Conservation (phyloP, 2,329 filamentous ascomycete genomes). For the Lasiodiplodia sp. region DNA sequence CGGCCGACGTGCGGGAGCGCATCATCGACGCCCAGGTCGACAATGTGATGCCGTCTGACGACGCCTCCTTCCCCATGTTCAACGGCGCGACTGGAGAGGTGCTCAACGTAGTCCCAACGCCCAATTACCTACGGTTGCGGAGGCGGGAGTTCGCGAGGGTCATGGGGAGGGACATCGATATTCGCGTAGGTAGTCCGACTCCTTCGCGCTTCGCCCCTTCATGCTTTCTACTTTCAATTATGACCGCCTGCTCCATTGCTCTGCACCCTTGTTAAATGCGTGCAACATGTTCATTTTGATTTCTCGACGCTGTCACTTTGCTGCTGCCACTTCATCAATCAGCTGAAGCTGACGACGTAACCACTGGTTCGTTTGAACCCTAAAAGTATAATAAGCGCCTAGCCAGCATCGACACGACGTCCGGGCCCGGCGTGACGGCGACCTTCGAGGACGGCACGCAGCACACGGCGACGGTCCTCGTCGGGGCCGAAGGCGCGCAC, state of each 20-base stretch:
- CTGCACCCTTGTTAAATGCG: too few relatives aligned
- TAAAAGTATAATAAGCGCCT: conserved; percentile 49
- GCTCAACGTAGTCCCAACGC: conserved; percentile 38
- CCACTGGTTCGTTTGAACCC: not conserved
- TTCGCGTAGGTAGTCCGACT: conserved; percentile 30
- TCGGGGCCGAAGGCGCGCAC: conserved; percentile 46
- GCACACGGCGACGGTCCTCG: conserved; percentile 42
- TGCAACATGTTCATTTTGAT: not conserved
- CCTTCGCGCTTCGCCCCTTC: not conserved
- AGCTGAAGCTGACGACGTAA: not conserved
- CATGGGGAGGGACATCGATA: conserved; percentile 40
- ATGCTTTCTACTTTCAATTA: not conserved
- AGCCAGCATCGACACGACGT: conserved; percentile 42
- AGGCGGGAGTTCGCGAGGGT: conserved; percentile 45
- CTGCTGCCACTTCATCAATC: not conserved
- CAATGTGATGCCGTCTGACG: conserved; percentile 52
- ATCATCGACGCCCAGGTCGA: conserved; percentile 61
- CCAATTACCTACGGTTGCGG: conserved; percentile 44
- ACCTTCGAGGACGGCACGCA: conserved; percentile 45
- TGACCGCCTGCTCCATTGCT: too few relatives aligned
- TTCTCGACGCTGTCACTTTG: not conserved
- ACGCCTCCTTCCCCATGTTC: conserved; percentile 33
- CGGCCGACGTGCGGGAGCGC: conserved; percentile 59
- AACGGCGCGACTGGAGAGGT: conserved; percentile 46
- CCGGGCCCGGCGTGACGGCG: conserved; percentile 44